Base-by-base conservation (phyloP, 441 rosid genomes). In the Erodium moschatum region DNA sequence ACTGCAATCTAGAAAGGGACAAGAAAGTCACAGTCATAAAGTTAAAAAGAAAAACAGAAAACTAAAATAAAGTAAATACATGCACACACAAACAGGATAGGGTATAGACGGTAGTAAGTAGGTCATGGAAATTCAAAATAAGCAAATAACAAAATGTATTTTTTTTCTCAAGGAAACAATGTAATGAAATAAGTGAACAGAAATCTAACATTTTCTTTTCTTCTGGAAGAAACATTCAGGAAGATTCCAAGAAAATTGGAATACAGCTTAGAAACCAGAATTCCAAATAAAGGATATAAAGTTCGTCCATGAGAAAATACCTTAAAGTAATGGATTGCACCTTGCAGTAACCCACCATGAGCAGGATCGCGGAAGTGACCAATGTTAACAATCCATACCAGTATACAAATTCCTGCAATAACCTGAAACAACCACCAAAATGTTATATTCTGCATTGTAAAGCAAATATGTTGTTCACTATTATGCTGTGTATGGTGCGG, bases 271-370 rank as follows among this genome's bases (percentile, higher is more conserved):
- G 65, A 61, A 65, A 29, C 63, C 42, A 13, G 18, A 54, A 15
- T 40, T 38, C 44, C 24, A 54, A 62, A 18, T 9, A 65, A 65
- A 64, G 21, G 12, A 68, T 31, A 38, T 56, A 46, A 67, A 62
- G 27, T 20, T 69, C 38, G 72, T 69, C 60, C 35, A 24, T 38
- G 5, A 54, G 68, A 31, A 20, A 73, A 35, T 85, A 94, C 97
- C 97, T 94, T 91, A 71, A 94, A 89, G 80, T 94, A 94, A 81
- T 91, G 98, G 77, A 94, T 86, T 64, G 98, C 98, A 65, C 98
- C 98, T 46, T 85, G 89, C 76, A 94, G 76, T 81, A 91, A 83
- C 61, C 98, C 97, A 50, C 98, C 98, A 73, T 94, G 97, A 67
- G 97, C 80, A 85, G 97, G 97, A 77, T 94, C 98, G 66, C 81